Evolutionary conservation across 495 filamentous ascomycete species (phyloP), one percentile per base, ranked within the genome.

Genomic region (Astrothelium subdiscretum): DNA sequence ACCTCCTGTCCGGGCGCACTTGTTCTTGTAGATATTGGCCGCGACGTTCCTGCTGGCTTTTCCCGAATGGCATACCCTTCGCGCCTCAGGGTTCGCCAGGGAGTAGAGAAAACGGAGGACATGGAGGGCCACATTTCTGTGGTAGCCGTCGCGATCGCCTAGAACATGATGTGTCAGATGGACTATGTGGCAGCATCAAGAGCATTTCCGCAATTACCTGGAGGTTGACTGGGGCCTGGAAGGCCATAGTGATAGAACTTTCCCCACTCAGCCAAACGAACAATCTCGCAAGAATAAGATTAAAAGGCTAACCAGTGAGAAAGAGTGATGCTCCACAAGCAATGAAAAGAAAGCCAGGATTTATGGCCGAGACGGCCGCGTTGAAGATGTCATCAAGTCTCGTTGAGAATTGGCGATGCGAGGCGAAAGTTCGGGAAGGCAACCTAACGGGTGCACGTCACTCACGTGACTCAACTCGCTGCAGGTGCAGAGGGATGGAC

Each of bases 191-290:
- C 10, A 27, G 3, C 48, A 2, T 3, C 29, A 38, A 10, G 48
- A 24, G 29, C 6, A 10, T 20, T 29, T 63, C 59, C 18, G n/a
- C 11, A 15, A 32, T 12, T 27, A 63, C 43, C 61, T 58, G 59
- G 12, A 58, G 48, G 10, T 32, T 60, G 59, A 59, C 32, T n/a
- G 63, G 38, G 32, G 63, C 60, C 63, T 65, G 63, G 48, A 65
- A 65, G 59, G 63, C 63, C 63, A 65, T 65, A n/a, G 18, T 52
- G 32, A 12, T 31, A n/a, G n/a, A 8, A 3, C 11, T 54, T 54
- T 11, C 8, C 48, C 24, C 20, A 3, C 42, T 24, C 12, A 29
- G 22, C 48, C 48, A 29, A 54, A 26, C 6, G 0, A n/a, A n/a
- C 5, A 0, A 12, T 12, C 2, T 8, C 29, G 48, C 20, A 54